Conservation (phyloP, 345 rosid genomes). For the rapeseed (Brassica napus) region Da-Ae NC_063436.1:8902001-8902500, state of each 20-base stretch:
- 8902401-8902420: not conserved
- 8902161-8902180: not conserved
- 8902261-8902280: too few species aligned
- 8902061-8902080: not conserved
- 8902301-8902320: not conserved
- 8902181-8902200: slow-evolving; percentile 19
- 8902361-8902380: too few species aligned
- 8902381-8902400: not conserved
- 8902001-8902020: not conserved
- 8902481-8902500: too few species aligned
- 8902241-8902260: not conserved
- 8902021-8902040: not conserved
- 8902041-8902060: not conserved
- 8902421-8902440: not conserved
- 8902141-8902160: slow-evolving; percentile 3
- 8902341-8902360: not conserved
- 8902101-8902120: not conserved
- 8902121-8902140: not conserved
- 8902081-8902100: slow-evolving; percentile 10
- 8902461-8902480: not conserved
- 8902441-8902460: not conserved
- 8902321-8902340: not conserved
- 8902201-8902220: slow-evolving; percentile 5
- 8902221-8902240: slow-evolving; percentile 1
- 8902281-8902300: too few species aligned